These are phyloP conservation scores for Tolypocladium paradoxum DNA, from an alignment of 2,329 filamentous ascomycete genomes.

Conservation along the genomic window DNA sequence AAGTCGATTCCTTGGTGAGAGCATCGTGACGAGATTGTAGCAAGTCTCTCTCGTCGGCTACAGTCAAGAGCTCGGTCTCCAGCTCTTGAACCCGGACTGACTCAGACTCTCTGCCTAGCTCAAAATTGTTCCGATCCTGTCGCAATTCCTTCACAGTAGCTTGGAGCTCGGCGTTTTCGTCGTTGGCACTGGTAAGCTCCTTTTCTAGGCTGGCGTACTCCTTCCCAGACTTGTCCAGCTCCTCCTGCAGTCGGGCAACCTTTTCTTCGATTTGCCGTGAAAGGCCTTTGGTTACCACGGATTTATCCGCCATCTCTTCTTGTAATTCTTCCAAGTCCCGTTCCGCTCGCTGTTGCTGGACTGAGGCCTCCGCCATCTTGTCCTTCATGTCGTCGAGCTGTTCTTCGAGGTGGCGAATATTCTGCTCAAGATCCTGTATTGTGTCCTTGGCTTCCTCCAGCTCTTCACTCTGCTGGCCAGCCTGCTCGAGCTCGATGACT, in stretches of 20 bases:
- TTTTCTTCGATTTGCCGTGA: constrained; percentile 68
- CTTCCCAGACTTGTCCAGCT: constrained; percentile 44
- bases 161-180: constrained; percentile 34
- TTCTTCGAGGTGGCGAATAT: constrained; percentile 40
- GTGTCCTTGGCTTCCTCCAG: constrained; percentile 46
- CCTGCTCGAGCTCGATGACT: constrained; percentile 45
- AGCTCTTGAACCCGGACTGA: constrained; percentile 41
- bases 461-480: constrained; percentile 38
- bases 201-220: constrained; percentile 42
- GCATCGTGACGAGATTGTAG: constrained; percentile 60
- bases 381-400: constrained; percentile 45
- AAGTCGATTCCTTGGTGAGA: constrained; percentile 52
- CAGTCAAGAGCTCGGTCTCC: constrained; percentile 47
- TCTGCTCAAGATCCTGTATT: constrained; percentile 47
- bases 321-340: constrained; percentile 55
- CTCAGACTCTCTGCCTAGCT: constrained; percentile 22
- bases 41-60: constrained; percentile 55
- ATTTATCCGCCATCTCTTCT: constrained; percentile 71
- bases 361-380: constrained; percentile 40
- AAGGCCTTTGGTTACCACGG: constrained; percentile 62
- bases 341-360: constrained; percentile 47
- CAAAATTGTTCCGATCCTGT: constrained; percentile 18
- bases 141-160: constrained; percentile 31
- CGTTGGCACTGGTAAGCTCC: constrained; percentile 33
- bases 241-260: constrained; percentile 52